A percentile compares a stretch with the other conserved stretches of the same genome.
Conservation (phyloP, 805 yeast genomes). For the Torulaspora gathmanii region DNA sequence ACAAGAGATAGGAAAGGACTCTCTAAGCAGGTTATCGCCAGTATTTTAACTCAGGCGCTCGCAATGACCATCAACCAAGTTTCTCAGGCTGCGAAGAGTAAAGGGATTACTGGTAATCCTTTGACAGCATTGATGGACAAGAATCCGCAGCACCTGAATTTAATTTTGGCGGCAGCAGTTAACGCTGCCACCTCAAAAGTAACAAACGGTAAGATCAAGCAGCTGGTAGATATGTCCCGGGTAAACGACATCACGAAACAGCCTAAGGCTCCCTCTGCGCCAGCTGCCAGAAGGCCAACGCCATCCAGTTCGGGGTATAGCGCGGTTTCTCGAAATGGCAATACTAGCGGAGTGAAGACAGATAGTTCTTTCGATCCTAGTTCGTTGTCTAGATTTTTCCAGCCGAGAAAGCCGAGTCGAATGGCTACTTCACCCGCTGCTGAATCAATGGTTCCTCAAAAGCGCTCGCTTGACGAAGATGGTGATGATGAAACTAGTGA, state of each 20-base stretch:
- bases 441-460: constrained; percentile 21
- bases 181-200: constrained; percentile 68
- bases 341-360: neutral
- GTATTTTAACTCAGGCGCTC: constrained; percentile 79
- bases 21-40: constrained; percentile 78
- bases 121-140: constrained; percentile 71
- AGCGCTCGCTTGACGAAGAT: constrained; percentile 17
- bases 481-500: constrained; percentile 16
- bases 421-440: constrained; percentile 15
- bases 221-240: constrained; percentile 35
- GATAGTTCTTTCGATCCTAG: constrained; percentile 33
- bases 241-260: constrained; percentile 13
- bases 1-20: constrained; percentile 73
- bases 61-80: constrained; percentile 92
- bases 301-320: neutral
- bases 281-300: constrained; percentile 1
- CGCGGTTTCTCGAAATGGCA: neutral
- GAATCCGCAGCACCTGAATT: constrained; percentile 75
- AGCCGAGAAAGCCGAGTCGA: constrained; percentile 30
- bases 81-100: constrained; percentile 79
- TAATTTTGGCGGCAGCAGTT: constrained; percentile 73
- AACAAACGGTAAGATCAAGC: constrained; percentile 50
- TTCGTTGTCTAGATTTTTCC: constrained; percentile 36
- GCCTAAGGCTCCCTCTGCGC: constrained; percentile 2
- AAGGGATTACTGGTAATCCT: constrained; percentile 76